A percentile compares a stretch with the other conserved stretches of the same genome.
phyloP scores from a whole-genome alignment of 1,284 basidiomycete genomes.

The Apiotrichum sp. region DNA sequence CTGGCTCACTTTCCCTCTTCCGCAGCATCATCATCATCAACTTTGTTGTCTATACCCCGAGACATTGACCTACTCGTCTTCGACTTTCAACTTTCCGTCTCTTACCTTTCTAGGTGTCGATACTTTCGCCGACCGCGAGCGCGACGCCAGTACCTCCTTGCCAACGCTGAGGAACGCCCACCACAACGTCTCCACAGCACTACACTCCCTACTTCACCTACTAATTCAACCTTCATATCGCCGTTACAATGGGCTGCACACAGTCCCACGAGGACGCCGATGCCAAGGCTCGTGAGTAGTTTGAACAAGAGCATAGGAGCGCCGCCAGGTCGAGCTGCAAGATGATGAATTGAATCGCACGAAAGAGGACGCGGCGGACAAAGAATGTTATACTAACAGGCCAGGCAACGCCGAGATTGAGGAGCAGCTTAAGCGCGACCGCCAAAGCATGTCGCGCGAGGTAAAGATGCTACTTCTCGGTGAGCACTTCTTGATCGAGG shows the following conservation, averaged over 20 bases:
- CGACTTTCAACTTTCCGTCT: not conserved
- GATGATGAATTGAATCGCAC: not conserved
- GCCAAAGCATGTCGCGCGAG: constrained; percentile 86
- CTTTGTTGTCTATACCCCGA: not conserved
- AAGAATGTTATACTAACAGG: not conserved
- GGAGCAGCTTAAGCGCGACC: constrained; percentile 86
- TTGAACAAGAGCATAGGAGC: too few species aligned
- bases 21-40: not conserved
- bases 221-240: not conserved
- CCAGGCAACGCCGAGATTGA: constrained; percentile 85
- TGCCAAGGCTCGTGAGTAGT: constrained; percentile 44
- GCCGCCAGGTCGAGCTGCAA: not conserved
- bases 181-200: not conserved
- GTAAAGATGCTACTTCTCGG: constrained; percentile 75
- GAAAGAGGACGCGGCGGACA: too few species aligned
- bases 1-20: not conserved
- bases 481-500: not conserved
- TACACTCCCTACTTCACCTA: not conserved
- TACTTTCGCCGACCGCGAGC: too few species aligned
- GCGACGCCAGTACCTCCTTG: not conserved
- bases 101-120: too few species aligned
- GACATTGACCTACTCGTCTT: not conserved
- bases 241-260: constrained; percentile 46
- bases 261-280: constrained; percentile 47
- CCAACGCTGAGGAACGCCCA: not conserved